A percentile compares a stretch with the other conserved stretches of the same genome.
phyloP scores from a whole-genome alignment of 768 basidiomycete species.

The Pleurotus sapidus region DNA sequence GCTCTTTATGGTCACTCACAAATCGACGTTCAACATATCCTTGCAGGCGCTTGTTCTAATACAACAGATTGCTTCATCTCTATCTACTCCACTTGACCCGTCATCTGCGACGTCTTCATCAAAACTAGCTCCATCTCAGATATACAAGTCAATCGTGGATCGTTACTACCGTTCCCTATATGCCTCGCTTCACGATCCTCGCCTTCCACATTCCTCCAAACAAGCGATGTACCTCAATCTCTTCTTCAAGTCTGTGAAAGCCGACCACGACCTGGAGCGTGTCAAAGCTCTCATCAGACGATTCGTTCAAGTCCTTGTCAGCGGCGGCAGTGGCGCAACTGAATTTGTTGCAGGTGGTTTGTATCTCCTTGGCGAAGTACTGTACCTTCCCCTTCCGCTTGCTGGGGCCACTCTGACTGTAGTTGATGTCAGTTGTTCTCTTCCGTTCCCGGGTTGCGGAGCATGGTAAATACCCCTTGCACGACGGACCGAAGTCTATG shows the following conservation, averaged over 20 bases:
- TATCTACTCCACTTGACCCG: constrained; percentile 35
- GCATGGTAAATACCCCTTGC: constrained; percentile 29
- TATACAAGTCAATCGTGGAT: constrained; percentile 48
- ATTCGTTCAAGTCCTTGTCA: constrained; percentile 75
- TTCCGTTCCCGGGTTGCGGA: constrained; percentile 37
- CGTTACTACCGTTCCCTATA: constrained; percentile 86
- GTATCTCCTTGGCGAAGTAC: constrained; percentile 86
- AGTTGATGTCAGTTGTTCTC: constrained; percentile 34
- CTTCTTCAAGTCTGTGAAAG: constrained; percentile 85
- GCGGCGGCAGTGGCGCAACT: constrained; percentile 68
- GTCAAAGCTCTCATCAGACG: constrained; percentile 80
- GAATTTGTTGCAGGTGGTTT: constrained; percentile 90
- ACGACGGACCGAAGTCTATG: constrained; percentile 51
- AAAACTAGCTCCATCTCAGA: constrained; percentile 16
- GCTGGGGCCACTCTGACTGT: constrained; percentile 1
- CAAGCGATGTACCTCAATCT: constrained; percentile 97
- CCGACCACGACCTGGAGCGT: constrained; percentile 52
- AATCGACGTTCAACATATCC: constrained; percentile 94
- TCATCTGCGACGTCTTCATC: constrained; percentile 38
- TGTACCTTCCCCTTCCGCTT: constrained; percentile 14
- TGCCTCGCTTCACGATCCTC: constrained; percentile 79
- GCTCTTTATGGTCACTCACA: constrained; percentile 92
- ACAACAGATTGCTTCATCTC: constrained; percentile 71
- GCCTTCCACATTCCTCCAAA: constrained; percentile 81
- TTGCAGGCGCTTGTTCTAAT: constrained; percentile 89